phyloP scores from a whole-genome alignment of 2,329 filamentous ascomycete species.

The Fusarium aywerte region DNA sequence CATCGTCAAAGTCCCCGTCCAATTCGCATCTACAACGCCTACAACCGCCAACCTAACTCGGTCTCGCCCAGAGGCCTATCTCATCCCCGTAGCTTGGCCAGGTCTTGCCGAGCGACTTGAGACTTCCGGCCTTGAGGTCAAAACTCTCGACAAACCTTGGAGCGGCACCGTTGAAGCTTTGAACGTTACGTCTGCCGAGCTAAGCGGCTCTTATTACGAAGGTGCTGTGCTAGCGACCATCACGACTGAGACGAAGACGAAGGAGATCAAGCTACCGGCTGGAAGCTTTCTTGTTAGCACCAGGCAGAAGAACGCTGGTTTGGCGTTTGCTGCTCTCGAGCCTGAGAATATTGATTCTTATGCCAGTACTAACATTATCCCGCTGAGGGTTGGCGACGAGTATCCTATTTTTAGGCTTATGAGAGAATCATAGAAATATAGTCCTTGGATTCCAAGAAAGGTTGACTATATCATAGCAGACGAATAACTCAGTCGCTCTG shows the following conservation, averaged over 20 bases:
- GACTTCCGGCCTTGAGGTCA: slow-evolving; percentile 42
- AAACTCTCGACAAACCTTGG: slow-evolving; percentile 39
- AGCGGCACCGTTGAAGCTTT: slow-evolving; percentile 46
- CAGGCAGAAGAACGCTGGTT: slow-evolving; percentile 48
- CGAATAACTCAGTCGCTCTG: too few relatives aligned
- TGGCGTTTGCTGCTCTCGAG: slow-evolving; percentile 47
- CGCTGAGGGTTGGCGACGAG: slow-evolving; percentile 46
- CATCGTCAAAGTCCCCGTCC: slow-evolving; percentile 44
- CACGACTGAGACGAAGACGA: slow-evolving; percentile 29
- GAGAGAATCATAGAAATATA: not conserved
- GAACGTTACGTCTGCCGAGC: slow-evolving; percentile 37
- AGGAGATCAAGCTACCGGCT: slow-evolving; percentile 40
- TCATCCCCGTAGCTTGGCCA: slow-evolving; percentile 47
- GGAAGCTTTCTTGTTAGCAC: slow-evolving; percentile 50
- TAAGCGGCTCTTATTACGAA: slow-evolving; percentile 44
- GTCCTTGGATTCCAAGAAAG: too few relatives aligned
- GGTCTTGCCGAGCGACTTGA: slow-evolving; percentile 45
- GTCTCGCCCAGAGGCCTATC: slow-evolving; percentile 46
- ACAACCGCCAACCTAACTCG: slow-evolving; percentile 46
- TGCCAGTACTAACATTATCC: slow-evolving; percentile 47
- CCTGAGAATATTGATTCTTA: slow-evolving; percentile 51
- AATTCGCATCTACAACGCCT: slow-evolving; percentile 47
- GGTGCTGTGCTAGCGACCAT: slow-evolving; percentile 43
- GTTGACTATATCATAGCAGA: too few relatives aligned
- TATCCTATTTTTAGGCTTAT: slow-evolving; percentile 47